Evolutionary conservation across 257 asterid species (phyloP), one percentile per base, ranked within the genome.

Genomic region (Ilex aquifolium): DNA sequence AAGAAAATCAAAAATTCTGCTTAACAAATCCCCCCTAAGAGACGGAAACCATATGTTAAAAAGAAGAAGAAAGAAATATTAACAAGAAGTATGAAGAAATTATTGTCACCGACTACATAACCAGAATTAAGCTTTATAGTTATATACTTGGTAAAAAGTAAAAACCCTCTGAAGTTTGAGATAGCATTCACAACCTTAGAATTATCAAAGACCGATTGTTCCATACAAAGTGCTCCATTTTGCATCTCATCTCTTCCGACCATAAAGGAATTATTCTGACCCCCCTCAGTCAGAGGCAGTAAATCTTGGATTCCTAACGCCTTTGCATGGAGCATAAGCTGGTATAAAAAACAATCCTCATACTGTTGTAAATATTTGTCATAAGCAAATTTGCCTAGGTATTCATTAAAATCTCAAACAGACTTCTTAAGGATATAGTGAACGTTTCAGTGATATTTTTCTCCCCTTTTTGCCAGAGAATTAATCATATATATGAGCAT

Each of bases 171-270:
- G 42, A 36, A 36, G 8, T 10, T 27, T 50, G 31, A 44, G 4
- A 16, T 32, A 31, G n/a, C 40, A 17, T 16, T 46, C 36, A 75
- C 63, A 62, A 88, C 91, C 96, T 83, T 76, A 31, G 88, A 78
- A 17, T 70, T 49, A 48, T 30, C 54, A 52, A 63, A 44, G 56
- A 73, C 53, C 27, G 70, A 32, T 44, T n/a, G 73, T 42, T 69
- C 68, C 31, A 56, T 59, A 66, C 73, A 66, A 56, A 15, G 56
- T 61, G 32, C 17, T 68, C 77, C 80, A 65, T 66, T 80, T 68
- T 64, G 78, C 68, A 58, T 31, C 13, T 42, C 79, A 54, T 72
- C 73, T 62, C 59, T 70, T 12, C 70, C 52, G 54, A 61, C 66
- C 27, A 48, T 59, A 68, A 44, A 66, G 31, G 56, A 56, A 56